Evolutionary conservation across 352 stramenopile genomes (phyloP), one percentile per base, ranked within the genome.

Genomic region (Phytophthora palmivora): DNA sequence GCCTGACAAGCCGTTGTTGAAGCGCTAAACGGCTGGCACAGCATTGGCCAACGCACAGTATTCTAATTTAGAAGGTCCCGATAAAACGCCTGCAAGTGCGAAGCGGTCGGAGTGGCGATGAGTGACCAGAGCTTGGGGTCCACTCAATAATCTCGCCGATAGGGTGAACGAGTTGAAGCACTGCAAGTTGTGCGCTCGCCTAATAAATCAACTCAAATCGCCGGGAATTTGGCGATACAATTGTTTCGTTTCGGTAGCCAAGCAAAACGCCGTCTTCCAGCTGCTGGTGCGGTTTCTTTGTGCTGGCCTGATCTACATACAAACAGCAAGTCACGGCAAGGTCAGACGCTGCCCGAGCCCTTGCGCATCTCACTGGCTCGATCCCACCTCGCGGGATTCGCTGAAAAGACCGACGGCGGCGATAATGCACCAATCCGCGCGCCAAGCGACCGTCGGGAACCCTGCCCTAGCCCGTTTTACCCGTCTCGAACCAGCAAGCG

Each of bases 311-410:
- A 15, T 24, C 26, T 21, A 0, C 24, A 50, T 67, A 62, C 50
- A 45, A 37, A 32, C 12, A 12, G 9, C 41, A 47, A 66, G 58
- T 30, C 3, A 19, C 24, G 4, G 2, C 12, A 39, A 24, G 52
- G 39, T 43, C 26, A 51, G 56, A 21, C 46, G 14, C 22, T 33
- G 6, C 24, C 43, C 46, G n/a, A 52, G 4, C 48, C 39, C 21
- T 43, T 21, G 42, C 48, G 15, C 48, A 56, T 45, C 58, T 19
- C 49, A 53, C 61, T 70, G 61, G 58, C 61, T 70, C 43, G 43
- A 59, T 63, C 3, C 16, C 1, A 16, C n/a, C 22, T 8, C 16
- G 19, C 16, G 30, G 28, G 54, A 70, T 70, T 70, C 32, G 54
- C 4, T 2, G 9, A 56, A 58, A 64, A 53, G 18, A 16, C 30